phyloP scores from a whole-genome alignment of 768 basidiomycete species.

The Tricholoma furcatifolium region DNA sequence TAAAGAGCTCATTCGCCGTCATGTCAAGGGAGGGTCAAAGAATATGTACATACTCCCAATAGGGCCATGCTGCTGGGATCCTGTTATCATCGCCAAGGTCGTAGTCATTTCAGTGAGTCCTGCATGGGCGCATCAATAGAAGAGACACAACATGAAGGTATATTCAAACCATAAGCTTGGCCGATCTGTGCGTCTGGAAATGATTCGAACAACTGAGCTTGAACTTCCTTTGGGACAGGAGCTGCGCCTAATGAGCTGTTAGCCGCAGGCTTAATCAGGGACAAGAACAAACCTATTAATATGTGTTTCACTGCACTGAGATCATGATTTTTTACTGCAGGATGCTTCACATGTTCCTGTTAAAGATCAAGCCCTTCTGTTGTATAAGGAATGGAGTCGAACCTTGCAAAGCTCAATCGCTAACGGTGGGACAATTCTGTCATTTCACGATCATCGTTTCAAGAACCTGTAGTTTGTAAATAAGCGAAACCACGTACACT shows the following conservation, averaged over 20 bases:
- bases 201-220: slow-evolving; percentile 38
- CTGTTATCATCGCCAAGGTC: slow-evolving; percentile 44
- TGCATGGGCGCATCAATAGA: slow-evolving; percentile 4
- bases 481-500: slow-evolving; percentile 11
- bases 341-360: slow-evolving; percentile 32
- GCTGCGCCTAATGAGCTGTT: slow-evolving; percentile 47
- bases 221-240: slow-evolving; percentile 53
- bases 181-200: slow-evolving; percentile 54
- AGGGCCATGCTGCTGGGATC: slow-evolving; percentile 37
- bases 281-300: slow-evolving; percentile 35
- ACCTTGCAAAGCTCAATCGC: slow-evolving; percentile 52
- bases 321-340: slow-evolving; percentile 41
- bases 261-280: not conserved
- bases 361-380: not conserved
- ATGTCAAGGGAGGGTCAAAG: not conserved
- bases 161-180: slow-evolving; percentile 58
- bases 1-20: not conserved
- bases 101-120: slow-evolving; percentile 39
- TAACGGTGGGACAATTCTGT: slow-evolving; percentile 47
- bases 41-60: slow-evolving; percentile 30
- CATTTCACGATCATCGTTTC: not conserved
- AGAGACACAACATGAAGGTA: not conserved
- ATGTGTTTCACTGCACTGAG: slow-evolving; percentile 39
- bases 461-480: not conserved
- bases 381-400: slow-evolving; percentile 7